Percentiles rank a stretch among this genome's conserved stretches.
phyloP scores from a whole-genome alignment of 2,329 filamentous ascomycete species.

The Alternaria hordeiaustralica region DNA sequence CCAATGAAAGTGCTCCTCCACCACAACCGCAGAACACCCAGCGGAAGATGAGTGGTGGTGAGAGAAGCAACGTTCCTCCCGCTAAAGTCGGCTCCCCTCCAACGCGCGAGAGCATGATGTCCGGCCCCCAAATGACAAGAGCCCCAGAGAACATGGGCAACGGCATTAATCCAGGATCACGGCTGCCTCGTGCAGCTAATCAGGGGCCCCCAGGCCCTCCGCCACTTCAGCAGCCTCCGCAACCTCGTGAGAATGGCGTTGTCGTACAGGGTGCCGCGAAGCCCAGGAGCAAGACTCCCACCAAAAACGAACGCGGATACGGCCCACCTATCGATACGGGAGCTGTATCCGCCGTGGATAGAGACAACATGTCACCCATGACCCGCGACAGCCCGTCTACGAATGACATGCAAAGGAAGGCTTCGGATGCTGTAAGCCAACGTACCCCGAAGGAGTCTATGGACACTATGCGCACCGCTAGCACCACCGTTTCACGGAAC shows the following conservation, averaged over 20 bases:
- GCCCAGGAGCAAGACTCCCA: conserved; percentile 58
- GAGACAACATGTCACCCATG: conserved; percentile 56
- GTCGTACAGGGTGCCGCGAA: conserved; percentile 16
- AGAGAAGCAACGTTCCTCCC: conserved; percentile 51
- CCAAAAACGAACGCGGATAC: conserved; percentile 55
- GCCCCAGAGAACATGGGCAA: conserved; percentile 45
- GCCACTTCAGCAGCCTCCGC: conserved; percentile 68
- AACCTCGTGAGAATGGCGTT: conserved; percentile 57
- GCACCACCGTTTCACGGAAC: conserved; percentile 41
- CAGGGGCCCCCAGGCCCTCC: conserved; percentile 69
- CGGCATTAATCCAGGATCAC: conserved; percentile 55
- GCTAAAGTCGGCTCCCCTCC: conserved; percentile 42
- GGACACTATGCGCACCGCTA: conserved; percentile 44
- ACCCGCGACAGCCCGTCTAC: conserved; percentile 47
- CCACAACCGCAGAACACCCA: conserved; percentile 43
- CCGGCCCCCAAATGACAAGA: conserved; percentile 38
- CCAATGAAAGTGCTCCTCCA: conserved; percentile 64
- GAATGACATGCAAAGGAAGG: conserved; percentile 36
- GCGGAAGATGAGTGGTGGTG: conserved; percentile 56
- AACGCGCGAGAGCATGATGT: conserved; percentile 54
- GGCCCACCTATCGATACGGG: conserved; percentile 53
- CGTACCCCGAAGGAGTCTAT: conserved; percentile 45
- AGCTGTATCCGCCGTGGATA: conserved; percentile 52
- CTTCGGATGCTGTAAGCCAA: conserved; percentile 38
- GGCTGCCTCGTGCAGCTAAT: conserved; percentile 65